Conservation (phyloP, 768 basidiomycete genomes). For the Suillus cothurnatus region DNA sequence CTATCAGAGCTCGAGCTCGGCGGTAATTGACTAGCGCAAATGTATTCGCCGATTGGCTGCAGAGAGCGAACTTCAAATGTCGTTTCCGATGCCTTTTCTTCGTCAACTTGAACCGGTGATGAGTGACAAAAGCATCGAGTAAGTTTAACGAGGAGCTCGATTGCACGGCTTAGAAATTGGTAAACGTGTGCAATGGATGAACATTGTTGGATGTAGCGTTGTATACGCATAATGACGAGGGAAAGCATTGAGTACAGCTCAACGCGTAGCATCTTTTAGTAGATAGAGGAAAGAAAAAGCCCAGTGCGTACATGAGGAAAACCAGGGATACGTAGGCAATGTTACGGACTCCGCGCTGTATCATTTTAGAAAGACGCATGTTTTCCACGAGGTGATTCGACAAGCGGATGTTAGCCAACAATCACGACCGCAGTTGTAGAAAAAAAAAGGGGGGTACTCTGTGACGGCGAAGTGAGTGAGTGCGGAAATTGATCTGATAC, state of each 20-base stretch:
- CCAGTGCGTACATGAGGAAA: slow-evolving; percentile 1
- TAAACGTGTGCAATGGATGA: background rate
- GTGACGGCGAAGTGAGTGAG: slow-evolving; percentile 4
- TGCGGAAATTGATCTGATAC: slow-evolving; percentile 6
- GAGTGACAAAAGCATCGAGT: background rate
- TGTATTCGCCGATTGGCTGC: background rate
- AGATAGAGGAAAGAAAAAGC: background rate
- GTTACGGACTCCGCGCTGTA: slow-evolving; percentile 1
- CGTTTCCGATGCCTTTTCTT: background rate
- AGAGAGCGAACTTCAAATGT: background rate
- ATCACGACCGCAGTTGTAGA: slow-evolving; percentile 3
- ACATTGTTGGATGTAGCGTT: background rate
- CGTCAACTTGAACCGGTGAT: background rate
- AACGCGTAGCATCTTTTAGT: background rate
- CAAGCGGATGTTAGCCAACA: slow-evolving; percentile 1
- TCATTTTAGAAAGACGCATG: slow-evolving; percentile 4
- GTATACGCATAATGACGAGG: background rate
- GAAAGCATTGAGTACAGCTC: background rate
- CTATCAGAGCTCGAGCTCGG: background rate
- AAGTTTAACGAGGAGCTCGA: background rate
- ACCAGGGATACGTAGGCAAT: slow-evolving; percentile 1
- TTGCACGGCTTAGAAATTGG: slow-evolving; percentile 2
- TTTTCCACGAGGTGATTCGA: slow-evolving; percentile 2
- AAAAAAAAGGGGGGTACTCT: background rate
- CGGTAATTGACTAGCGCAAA: slow-evolving; percentile 4